Evolutionary conservation across 208 protist species (phyloP).

Genomic region (Leptomonas pyrrhocoris): DNA sequence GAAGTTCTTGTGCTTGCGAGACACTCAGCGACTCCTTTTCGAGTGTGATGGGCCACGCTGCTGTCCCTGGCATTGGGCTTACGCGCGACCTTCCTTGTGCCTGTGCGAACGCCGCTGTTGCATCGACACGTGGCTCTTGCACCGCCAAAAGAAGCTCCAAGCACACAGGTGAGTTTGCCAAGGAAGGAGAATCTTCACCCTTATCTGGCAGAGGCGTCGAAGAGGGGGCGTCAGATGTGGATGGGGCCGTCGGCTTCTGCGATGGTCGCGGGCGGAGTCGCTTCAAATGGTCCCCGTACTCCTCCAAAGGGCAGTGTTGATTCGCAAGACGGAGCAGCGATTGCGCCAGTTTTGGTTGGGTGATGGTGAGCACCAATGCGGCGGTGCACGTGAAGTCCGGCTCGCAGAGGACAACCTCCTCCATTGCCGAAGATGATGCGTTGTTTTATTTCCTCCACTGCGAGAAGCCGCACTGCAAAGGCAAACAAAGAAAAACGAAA

Average conservation of each 20-base stretch:
- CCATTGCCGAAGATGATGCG: constrained; percentile 24
- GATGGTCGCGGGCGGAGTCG: constrained; percentile 54
- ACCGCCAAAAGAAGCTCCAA: constrained; percentile 24
- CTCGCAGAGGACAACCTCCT: constrained; percentile 57
- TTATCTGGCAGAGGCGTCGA: background rate
- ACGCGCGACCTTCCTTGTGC: background rate
- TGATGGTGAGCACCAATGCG: constrained; percentile 43
- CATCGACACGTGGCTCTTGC: background rate
- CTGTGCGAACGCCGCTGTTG: background rate
- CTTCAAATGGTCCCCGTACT: constrained; percentile 60
- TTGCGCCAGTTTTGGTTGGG: constrained; percentile 48
- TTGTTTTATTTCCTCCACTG: no score
- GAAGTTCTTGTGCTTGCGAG: background rate
- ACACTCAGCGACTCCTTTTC: background rate
- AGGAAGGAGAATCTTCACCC: no score
- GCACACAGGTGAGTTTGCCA: background rate
- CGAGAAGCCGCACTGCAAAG: no score
- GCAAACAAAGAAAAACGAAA: no score
- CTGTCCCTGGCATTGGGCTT: background rate
- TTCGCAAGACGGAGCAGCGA: constrained; percentile 63
- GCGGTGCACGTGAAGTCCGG: constrained; percentile 42
- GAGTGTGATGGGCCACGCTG: background rate
- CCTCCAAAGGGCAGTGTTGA: constrained; percentile 48
- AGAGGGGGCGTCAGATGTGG: background rate
- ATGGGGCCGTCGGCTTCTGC: background rate